Conservation (phyloP, 371 early-diverging fungal genomes). For the Rhizopus microsporus region DNA sequence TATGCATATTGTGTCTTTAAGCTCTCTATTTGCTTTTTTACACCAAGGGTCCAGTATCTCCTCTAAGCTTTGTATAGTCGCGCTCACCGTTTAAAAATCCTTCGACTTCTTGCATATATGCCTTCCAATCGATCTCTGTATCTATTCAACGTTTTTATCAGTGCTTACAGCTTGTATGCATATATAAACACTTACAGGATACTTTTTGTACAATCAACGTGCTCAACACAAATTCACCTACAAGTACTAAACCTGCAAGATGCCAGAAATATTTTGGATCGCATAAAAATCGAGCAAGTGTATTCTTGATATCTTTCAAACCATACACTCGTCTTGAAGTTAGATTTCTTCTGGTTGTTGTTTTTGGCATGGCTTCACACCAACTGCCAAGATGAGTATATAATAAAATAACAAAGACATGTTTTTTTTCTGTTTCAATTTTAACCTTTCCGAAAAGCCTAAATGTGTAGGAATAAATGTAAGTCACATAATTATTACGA, state of each 20-base stretch:
- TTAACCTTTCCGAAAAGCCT: too few species aligned
- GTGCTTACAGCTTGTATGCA: background rate
- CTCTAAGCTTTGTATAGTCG: slow-evolving; percentile 76
- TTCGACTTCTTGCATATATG: slow-evolving; percentile 92
- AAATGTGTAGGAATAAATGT: too few species aligned
- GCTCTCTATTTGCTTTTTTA: slow-evolving; percentile 27
- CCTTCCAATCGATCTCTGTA: slow-evolving; percentile 94
- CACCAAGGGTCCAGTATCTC: slow-evolving; percentile 95
- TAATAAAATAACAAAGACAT: too few species aligned
- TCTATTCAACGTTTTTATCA: slow-evolving; percentile 48
- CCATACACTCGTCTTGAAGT: slow-evolving; percentile 3
- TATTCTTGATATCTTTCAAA: slow-evolving; percentile 8
- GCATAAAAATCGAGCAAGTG: slow-evolving; percentile 8
- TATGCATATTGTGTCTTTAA: too few species aligned
- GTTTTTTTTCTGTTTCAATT: too few species aligned
- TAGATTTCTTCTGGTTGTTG: background rate
- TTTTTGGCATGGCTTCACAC: slow-evolving; percentile 1
- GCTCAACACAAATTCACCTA: slow-evolving; percentile 52
- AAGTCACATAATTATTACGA: too few species aligned
- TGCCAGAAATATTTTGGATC: slow-evolving; percentile 70
- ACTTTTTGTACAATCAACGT: slow-evolving; percentile 57
- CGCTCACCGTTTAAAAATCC: slow-evolving; percentile 79
- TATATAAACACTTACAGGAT: slow-evolving; percentile 36
- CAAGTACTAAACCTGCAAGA: slow-evolving; percentile 57
- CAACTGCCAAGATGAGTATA: too few species aligned